These are phyloP conservation scores for Coemansia sp. DNA, from an alignment of 192 early-diverging fungal genomes.

Conservation along the genomic window DNA sequence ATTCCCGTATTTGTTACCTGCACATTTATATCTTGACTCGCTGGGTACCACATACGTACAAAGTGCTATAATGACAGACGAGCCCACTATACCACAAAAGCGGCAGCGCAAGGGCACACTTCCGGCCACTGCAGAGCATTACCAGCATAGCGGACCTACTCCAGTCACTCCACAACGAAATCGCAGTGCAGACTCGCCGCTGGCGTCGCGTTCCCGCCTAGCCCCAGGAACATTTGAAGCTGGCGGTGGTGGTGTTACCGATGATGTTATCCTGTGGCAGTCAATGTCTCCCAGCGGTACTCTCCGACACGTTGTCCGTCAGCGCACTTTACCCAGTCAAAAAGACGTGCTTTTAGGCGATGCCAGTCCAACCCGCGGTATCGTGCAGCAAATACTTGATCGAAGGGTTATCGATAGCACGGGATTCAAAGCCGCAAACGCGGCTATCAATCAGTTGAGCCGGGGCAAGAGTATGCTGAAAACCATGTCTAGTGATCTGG, in stretches of 20 bases:
- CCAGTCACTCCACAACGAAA: constrained; percentile 25
- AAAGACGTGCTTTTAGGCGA: constrained; percentile 13
- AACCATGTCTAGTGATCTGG: constrained; percentile 23
- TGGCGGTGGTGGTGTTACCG: background rate
- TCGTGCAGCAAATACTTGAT: constrained; percentile 50
- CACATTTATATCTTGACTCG: background rate
- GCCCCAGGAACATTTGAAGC: background rate
- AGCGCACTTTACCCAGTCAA: constrained; percentile 17
- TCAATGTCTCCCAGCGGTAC: constrained; percentile 52
- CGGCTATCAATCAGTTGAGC: constrained; percentile 2
- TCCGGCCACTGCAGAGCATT: background rate
- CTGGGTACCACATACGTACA: background rate
- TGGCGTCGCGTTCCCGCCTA: constrained; percentile 12
- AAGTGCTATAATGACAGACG: background rate
- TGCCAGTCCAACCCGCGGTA: constrained; percentile 25
- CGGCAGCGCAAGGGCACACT: constrained; percentile 18
- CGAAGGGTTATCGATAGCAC: constrained; percentile 23
- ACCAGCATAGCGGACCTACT: background rate
- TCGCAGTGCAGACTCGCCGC: constrained; percentile 36
- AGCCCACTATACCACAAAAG: constrained; percentile 23
- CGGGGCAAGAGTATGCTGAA: background rate
- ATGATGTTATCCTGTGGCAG: constrained; percentile 48
- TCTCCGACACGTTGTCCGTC: constrained; percentile 38
- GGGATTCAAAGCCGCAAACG: constrained; percentile 8
- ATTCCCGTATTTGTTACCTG: background rate